phyloP scores from a whole-genome alignment of 306 rosid genomes.

The Cyclanthera cordifolia region DNA sequence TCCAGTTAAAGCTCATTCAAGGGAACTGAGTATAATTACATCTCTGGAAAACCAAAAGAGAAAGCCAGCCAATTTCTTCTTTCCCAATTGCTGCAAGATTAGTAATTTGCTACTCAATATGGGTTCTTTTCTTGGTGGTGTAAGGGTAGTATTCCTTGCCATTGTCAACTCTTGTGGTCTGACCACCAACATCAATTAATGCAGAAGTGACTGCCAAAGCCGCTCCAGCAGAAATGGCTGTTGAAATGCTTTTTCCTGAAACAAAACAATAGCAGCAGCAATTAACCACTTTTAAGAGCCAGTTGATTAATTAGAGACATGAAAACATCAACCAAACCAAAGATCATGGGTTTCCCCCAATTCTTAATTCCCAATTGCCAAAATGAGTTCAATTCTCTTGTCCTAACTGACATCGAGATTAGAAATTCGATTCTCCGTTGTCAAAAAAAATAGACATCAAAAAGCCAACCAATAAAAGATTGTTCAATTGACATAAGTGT shows the following conservation, averaged over 20 bases:
- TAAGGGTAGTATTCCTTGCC: conserved; percentile 89
- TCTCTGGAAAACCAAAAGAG: too few species aligned
- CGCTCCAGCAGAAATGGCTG: conserved; percentile 82
- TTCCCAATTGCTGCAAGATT: too few species aligned
- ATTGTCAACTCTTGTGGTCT: conserved; percentile 53
- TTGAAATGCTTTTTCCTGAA: conserved; percentile 70
- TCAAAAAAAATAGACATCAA: too few species aligned
- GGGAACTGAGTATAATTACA: conserved; percentile 25
- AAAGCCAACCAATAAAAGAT: too few species aligned
- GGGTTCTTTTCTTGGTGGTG: conserved; percentile 75
- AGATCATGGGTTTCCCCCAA: too few species aligned
- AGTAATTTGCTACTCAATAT: conserved; percentile 31
- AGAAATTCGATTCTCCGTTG: too few species aligned
- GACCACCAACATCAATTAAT: conserved; percentile 60
- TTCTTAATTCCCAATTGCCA: too few species aligned
- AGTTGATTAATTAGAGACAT: neutral
- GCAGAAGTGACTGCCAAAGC: conserved; percentile 81
- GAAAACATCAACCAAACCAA: too few species aligned
- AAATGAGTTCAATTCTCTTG: too few species aligned
- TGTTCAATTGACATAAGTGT: too few species aligned
- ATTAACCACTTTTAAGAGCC: conserved; percentile 13
- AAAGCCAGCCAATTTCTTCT: conserved; percentile 13
- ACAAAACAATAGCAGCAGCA: too few species aligned
- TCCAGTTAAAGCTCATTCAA: conserved; percentile 11
- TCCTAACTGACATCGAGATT: too few species aligned